phyloP scores from a whole-genome alignment of 495 filamentous ascomycete genomes.

The Cairneyella variabilis region DNA sequence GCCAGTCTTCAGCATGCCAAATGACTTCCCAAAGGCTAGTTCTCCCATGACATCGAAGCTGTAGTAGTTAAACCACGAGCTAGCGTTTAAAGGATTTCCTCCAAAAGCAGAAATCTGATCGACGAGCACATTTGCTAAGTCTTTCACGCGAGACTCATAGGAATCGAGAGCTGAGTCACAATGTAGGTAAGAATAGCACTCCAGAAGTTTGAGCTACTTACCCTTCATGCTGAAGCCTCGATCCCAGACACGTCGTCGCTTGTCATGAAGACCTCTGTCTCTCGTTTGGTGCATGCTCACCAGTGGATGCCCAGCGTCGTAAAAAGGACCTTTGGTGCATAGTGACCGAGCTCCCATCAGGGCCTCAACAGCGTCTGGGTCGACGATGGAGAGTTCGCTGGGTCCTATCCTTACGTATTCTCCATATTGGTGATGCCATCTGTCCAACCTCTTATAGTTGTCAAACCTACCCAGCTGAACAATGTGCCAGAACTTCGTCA shows the following conservation, averaged over 20 bases:
- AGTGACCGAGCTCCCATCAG: conserved; percentile 32
- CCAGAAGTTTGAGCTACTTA: too few species aligned
- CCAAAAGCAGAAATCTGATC: conserved; percentile 2
- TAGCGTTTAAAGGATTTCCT: not conserved
- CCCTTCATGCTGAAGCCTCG: conserved; percentile 35
- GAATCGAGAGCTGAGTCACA: not conserved
- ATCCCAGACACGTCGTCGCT: conserved; percentile 38
- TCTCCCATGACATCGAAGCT: conserved; percentile 1
- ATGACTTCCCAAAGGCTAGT: not conserved
- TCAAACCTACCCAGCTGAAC: conserved; percentile 26
- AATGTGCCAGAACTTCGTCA: conserved; percentile 42
- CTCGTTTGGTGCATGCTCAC: conserved; percentile 36
- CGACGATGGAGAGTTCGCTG: conserved; percentile 36
- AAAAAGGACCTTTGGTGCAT: conserved; percentile 39
- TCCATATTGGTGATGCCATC: conserved; percentile 36
- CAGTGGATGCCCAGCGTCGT: conserved; percentile 31
- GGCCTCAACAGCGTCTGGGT: conserved; percentile 31
- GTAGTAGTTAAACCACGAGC: not conserved
- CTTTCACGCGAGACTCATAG: not conserved
- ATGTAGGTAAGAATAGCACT: too few species aligned
- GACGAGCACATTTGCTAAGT: not conserved
- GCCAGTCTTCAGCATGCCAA: not conserved
- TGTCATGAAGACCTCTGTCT: conserved; percentile 32
- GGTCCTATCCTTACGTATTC: conserved; percentile 33
- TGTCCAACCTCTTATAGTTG: conserved; percentile 33